These are phyloP conservation scores for Magnaporthales sp. DNA, from an alignment of 2,329 filamentous ascomycete species.

Conservation along the genomic window DNA sequence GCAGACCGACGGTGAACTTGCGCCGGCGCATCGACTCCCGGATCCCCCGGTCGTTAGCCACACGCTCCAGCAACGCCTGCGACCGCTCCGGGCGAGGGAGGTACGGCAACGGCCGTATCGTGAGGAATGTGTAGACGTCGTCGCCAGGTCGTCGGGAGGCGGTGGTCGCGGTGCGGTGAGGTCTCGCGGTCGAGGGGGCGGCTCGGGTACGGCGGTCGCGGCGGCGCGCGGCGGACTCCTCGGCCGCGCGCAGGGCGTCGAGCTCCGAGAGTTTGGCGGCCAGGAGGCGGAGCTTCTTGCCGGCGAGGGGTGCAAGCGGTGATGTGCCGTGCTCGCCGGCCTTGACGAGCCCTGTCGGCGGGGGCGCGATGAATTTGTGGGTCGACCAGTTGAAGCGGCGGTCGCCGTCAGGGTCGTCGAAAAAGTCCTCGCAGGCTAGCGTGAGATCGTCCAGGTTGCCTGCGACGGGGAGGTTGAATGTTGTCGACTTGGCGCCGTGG, in stretches of 20 bases:
- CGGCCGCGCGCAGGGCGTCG: slow-evolving; percentile 14
- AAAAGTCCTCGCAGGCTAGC: slow-evolving; percentile 13
- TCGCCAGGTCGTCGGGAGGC: slow-evolving; percentile 38
- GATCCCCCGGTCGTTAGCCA: slow-evolving; percentile 80
- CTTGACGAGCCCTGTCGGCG: slow-evolving; percentile 17
- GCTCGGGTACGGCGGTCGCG: slow-evolving; percentile 8
- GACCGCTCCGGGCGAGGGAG: slow-evolving; percentile 69
- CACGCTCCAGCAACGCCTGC: slow-evolving; percentile 61
- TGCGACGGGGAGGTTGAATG: slow-evolving; percentile 10
- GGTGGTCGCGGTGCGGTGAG: slow-evolving; percentile 17
- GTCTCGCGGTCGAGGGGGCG: neutral
- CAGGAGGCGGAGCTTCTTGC: slow-evolving; percentile 20
- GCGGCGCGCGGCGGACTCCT: slow-evolving; percentile 10
- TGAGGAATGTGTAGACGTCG: slow-evolving; percentile 70
- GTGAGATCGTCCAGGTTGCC: slow-evolving; percentile 16
- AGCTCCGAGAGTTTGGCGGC: slow-evolving; percentile 17
- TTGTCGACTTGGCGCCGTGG: slow-evolving; percentile 12
- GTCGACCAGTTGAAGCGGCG: slow-evolving; percentile 13
- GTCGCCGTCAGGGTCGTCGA: neutral
- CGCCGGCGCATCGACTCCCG: slow-evolving; percentile 75
- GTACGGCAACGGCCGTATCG: slow-evolving; percentile 64
- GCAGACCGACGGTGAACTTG: slow-evolving; percentile 71
- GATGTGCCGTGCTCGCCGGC: slow-evolving; percentile 15
- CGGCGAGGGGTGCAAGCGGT: slow-evolving; percentile 14
- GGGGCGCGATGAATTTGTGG: slow-evolving; percentile 18